Conservation (phyloP, 2,329 filamentous ascomycete species). For the Aspergillus udagawae region DNA sequence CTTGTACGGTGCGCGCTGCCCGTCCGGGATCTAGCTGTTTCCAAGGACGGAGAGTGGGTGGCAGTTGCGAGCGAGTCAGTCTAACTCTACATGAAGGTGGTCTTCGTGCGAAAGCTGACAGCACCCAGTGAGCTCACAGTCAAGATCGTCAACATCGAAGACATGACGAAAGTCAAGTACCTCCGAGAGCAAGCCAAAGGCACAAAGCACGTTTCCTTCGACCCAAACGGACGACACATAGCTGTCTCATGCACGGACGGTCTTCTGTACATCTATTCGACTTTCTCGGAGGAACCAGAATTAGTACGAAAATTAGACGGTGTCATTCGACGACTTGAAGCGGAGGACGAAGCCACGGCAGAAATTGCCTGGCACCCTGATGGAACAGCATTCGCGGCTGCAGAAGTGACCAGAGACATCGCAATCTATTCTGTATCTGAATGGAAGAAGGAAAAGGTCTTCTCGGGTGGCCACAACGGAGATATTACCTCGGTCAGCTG, state of each 20-base stretch:
- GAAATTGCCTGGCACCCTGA: conserved; percentile 88
- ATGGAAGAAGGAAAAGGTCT: conserved; percentile 80
- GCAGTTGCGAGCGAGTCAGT: conserved; percentile 89
- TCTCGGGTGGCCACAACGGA: conserved; percentile 73
- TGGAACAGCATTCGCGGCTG: conserved; percentile 81
- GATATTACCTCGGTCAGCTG: conserved; percentile 85
- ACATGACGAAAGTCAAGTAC: conserved; percentile 71
- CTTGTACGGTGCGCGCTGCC: conserved; percentile 81
- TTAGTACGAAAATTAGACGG: conserved; percentile 81
- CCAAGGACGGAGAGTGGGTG: conserved; percentile 77
- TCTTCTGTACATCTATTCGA: conserved; percentile 81
- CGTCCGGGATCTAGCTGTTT: conserved; percentile 79
- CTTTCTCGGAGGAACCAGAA: conserved; percentile 73
- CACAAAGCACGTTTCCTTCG: conserved; percentile 89
- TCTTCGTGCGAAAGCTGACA: conserved; percentile 5
- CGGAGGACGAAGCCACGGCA: conserved; percentile 71
- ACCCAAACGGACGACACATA: conserved; percentile 70
- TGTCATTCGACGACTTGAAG: conserved; percentile 73
- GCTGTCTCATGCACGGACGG: conserved; percentile 86
- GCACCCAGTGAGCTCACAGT: conserved; percentile 70
- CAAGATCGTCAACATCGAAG: conserved; percentile 77
- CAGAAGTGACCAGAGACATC: conserved; percentile 76
- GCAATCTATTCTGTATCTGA: conserved; percentile 84
- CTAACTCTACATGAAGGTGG: not conserved
- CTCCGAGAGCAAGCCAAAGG: conserved; percentile 79